These are phyloP conservation scores for Magnusiomyces paraingens DNA, from an alignment of 1,139 yeast species.

Conservation along the genomic window DNA sequence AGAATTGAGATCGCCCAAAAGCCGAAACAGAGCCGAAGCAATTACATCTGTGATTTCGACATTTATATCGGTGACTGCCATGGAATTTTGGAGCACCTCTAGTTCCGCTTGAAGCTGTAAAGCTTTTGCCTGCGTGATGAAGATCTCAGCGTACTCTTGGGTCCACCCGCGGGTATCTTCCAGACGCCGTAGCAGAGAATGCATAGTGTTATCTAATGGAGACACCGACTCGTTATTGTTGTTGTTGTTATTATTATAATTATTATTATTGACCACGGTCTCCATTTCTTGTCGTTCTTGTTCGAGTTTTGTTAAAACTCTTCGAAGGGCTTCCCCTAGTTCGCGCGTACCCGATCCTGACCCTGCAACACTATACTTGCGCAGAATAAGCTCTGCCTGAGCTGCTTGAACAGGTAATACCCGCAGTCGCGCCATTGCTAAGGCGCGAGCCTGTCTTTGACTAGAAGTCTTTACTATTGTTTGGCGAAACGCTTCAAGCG, in stretches of 20 bases:
- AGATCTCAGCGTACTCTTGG: constrained; percentile 17
- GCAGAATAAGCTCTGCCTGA: constrained; percentile 17
- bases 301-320: background rate
- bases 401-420: constrained; percentile 19
- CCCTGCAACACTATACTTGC: background rate
- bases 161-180: constrained; percentile 26
- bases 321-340: background rate
- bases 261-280: constrained; percentile 16
- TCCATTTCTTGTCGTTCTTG: constrained; percentile 12
- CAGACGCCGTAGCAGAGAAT: constrained; percentile 20
- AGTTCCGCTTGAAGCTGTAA: constrained; percentile 17
- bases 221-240: constrained; percentile 15
- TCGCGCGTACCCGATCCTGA: background rate
- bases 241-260: constrained; percentile 11
- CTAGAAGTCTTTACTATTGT: constrained; percentile 19
- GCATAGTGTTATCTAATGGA: constrained; percentile 18
- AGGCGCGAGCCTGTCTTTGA: constrained; percentile 18
- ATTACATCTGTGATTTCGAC: background rate
- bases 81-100: constrained; percentile 11
- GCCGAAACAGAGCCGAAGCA: constrained; percentile 5
- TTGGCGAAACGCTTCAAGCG: constrained; percentile 20
- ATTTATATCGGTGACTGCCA: background rate
- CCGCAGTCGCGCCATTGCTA: constrained; percentile 19
- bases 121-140: constrained; percentile 20
- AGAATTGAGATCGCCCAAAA: background rate